These are phyloP conservation scores for Penicillium sp. DNA, from an alignment of 2,329 filamentous ascomycete genomes.

Conservation along the genomic window DNA sequence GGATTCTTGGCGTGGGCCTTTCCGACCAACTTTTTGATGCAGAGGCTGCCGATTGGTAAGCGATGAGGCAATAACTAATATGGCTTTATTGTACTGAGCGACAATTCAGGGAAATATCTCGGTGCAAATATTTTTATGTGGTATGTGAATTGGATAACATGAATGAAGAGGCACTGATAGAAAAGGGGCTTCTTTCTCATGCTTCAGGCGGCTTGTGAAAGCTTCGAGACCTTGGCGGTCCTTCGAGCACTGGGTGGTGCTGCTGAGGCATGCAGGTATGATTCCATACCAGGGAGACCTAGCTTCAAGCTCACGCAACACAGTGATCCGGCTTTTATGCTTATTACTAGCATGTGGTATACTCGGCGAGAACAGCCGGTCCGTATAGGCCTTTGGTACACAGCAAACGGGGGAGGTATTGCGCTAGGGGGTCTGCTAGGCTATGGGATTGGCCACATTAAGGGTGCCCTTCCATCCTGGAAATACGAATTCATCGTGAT, in stretches of 20 bases:
- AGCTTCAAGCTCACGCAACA: too few relatives aligned
- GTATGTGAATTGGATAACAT: constrained; percentile 19
- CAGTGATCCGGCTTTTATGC: constrained; percentile 56
- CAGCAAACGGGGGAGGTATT: constrained; percentile 55
- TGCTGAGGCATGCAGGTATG: constrained; percentile 46
- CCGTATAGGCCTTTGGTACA: constrained; percentile 56
- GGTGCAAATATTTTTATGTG: constrained; percentile 55
- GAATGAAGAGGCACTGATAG: not conserved
- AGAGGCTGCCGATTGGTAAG: constrained; percentile 47
- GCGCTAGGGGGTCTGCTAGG: constrained; percentile 53
- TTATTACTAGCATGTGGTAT: constrained; percentile 63
- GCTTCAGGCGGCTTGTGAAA: constrained; percentile 50
- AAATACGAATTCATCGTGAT: constrained; percentile 65
- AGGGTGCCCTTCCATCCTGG: constrained; percentile 55
- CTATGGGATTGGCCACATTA: constrained; percentile 57
- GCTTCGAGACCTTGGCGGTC: constrained; percentile 51
- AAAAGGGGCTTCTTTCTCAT: constrained; percentile 46
- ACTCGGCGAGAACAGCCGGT: constrained; percentile 58
- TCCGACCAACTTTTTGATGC: constrained; percentile 51
- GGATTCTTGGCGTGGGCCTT: constrained; percentile 52
- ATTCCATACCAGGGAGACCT: too few relatives aligned
- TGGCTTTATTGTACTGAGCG: not conserved
- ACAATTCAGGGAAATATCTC: constrained; percentile 45
- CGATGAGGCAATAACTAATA: not conserved
- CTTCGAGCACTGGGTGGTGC: constrained; percentile 54